phyloP scores from a whole-genome alignment of 2,329 filamentous ascomycete species.

The Fonsecaea monophora region DNA sequence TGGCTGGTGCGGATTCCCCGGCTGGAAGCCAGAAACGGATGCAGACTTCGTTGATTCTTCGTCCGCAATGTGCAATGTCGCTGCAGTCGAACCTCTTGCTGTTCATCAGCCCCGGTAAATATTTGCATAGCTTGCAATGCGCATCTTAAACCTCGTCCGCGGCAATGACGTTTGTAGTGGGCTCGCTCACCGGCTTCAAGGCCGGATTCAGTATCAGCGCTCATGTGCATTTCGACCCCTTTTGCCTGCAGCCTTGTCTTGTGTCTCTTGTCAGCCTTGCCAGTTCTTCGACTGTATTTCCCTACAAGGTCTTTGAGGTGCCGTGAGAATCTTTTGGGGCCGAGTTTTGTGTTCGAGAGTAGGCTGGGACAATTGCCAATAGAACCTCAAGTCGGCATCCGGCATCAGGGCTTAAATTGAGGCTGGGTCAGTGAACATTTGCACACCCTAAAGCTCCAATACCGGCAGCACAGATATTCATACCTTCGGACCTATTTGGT shows the following conservation, averaged over 20 bases:
- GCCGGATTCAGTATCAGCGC: background rate
- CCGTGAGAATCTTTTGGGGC: background rate
- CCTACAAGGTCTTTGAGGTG: background rate
- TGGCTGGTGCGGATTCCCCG: constrained; percentile 1
- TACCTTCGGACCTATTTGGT: background rate
- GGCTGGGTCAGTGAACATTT: background rate
- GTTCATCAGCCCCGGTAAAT: background rate
- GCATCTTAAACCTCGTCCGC: background rate
- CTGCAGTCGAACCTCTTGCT: background rate
- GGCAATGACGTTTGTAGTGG: background rate
- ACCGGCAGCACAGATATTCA: background rate
- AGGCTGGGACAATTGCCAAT: background rate
- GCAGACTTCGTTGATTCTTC: background rate
- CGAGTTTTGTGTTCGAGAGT: background rate
- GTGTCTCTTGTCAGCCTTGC: constrained; percentile 1
- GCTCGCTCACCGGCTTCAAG: background rate
- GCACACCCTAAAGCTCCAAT: background rate
- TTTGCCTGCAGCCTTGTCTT: constrained; percentile 3
- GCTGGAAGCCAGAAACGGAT: background rate
- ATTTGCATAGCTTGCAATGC: background rate
- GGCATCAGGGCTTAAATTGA: background rate
- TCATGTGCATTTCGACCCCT: background rate
- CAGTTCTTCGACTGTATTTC: background rate
- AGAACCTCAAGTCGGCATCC: background rate
- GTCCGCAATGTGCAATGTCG: background rate